phyloP scores from a whole-genome alignment of 495 filamentous ascomycete genomes.

The Aspergillus sclerotioniger region DNA sequence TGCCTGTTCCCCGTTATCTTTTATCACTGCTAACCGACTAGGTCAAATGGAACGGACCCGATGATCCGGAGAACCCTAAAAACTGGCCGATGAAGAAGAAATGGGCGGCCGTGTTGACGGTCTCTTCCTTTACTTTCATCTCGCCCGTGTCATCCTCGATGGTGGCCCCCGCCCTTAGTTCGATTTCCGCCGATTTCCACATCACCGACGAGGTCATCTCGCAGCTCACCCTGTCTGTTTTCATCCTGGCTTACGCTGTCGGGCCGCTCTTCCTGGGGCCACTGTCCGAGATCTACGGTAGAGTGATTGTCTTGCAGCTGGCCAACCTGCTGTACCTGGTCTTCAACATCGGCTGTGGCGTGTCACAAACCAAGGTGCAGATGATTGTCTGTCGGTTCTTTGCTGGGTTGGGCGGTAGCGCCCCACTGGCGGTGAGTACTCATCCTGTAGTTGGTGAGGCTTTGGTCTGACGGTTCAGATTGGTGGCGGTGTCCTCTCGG shows the following conservation, averaged over 20 bases:
- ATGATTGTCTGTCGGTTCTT: constrained; percentile 59
- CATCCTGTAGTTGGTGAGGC: neutral
- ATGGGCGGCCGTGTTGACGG: constrained; percentile 60
- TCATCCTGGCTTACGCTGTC: constrained; percentile 72
- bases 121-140: constrained; percentile 67
- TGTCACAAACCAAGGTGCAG: constrained; percentile 47
- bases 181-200: constrained; percentile 57
- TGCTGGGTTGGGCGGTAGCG: constrained; percentile 56
- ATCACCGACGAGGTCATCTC: constrained; percentile 55
- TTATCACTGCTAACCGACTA: constrained; percentile 16
- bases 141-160: constrained; percentile 71
- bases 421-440: constrained; percentile 46
- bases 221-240: constrained; percentile 65
- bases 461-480: constrained; percentile 31
- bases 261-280: constrained; percentile 70
- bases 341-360: constrained; percentile 57
- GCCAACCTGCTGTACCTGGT: constrained; percentile 66
- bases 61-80: constrained; percentile 58
- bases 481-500: constrained; percentile 60
- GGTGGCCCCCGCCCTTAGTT: constrained; percentile 63
- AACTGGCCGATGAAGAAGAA: constrained; percentile 57
- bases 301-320: constrained; percentile 57
- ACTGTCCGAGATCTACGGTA: constrained; percentile 72
- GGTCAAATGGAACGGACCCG: constrained; percentile 55
- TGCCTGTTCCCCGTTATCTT: constrained; percentile 3